Evolutionary conservation across 177 flowering plant genomes (phyloP).

Genomic region (Vitis hybrid): DNA sequence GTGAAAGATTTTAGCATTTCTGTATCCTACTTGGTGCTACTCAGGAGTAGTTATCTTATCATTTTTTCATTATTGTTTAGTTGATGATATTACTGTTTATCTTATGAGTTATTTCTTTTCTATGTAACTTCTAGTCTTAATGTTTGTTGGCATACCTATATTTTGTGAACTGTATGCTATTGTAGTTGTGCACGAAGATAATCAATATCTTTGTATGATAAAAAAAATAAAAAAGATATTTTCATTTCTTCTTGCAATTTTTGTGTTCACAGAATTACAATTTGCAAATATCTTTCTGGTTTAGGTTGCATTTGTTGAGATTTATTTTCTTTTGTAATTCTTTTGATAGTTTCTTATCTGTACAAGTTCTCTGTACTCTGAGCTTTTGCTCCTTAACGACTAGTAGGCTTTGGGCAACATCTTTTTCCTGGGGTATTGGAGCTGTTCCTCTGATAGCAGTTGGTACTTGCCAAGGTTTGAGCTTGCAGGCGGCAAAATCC

Average conservation of each 20-base stretch:
- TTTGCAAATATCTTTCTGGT: neutral
- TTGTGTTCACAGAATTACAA: too few relatives aligned
- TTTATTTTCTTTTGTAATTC: neutral
- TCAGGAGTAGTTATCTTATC: constrained; percentile 1
- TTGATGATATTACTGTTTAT: neutral
- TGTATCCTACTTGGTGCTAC: constrained; percentile 45
- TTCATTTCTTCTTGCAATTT: too few relatives aligned
- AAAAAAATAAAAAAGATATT: too few relatives aligned
- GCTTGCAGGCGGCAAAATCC: constrained; percentile 18
- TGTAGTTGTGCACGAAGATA: too few relatives aligned
- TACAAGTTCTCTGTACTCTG: neutral
- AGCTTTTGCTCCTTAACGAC: constrained; percentile 40
- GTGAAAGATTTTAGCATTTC: constrained; percentile 20
- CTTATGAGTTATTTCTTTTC: neutral
- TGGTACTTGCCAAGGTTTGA: constrained; percentile 22
- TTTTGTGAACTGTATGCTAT: too few relatives aligned
- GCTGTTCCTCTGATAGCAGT: constrained; percentile 23
- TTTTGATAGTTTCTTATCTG: constrained; percentile 1
- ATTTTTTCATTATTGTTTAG: neutral
- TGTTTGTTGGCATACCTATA: too few relatives aligned
- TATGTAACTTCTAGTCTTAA: too few relatives aligned
- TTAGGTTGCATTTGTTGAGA: neutral
- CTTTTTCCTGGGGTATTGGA: constrained; percentile 24
- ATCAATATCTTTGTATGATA: too few relatives aligned
- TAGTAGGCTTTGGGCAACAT: constrained; percentile 26